Evolutionary conservation across 1,139 yeast genomes (phyloP), one percentile per base, ranked within the genome.

Genomic region (Candida pseudoviswanathii): DNA sequence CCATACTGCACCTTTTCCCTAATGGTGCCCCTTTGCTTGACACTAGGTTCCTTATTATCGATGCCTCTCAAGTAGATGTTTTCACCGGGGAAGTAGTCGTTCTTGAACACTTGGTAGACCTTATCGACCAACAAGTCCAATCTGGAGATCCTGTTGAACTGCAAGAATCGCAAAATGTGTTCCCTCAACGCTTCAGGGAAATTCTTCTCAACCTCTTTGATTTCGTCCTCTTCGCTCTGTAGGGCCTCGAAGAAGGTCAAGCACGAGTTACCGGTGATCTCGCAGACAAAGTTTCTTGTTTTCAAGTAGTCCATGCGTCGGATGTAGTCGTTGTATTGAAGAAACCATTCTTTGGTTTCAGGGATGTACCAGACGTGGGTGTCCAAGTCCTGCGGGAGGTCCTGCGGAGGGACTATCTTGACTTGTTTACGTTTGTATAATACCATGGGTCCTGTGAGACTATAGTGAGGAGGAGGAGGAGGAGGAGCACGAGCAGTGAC

Each of bases 101-200:
- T 81, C 58, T 88, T 88, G 70, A 92, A 89, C 44, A 78, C 78
- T 59, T 79, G 72, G 60, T 86, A 86, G 10, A 91, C 91, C 54
- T 86, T 88, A 66, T 94, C 98, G 3, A 91, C 96, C 45, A 94
- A 75, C 53, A 82, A 84, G 65, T 94, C 98, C 46, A 94, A 78
- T 58, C 99, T 78, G 34, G 96, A 84, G n/a, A 84, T 84, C 29
- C 87, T 79, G 56, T 91, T 87, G 63, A 90, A 91, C 64, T 92
- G 97, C 22, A 92, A 78, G 59, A 81, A 85, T 54, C 96, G 73
- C 38, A 96, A 80, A 25, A 94, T 89, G 30, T 97, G 99, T 62
- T 91, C 97, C 59, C 92, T 85, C 48, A 92, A 77, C 31, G 96
- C 89, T 58, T 92, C 96, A 2, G 99, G 99, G 64, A 94, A 94